Percentiles rank a stretch among this genome's conserved stretches.
These are phyloP conservation scores for Aquanectria penicillioides DNA, from an alignment of 2,329 filamentous ascomycete genomes.

Conservation along the genomic window DNA sequence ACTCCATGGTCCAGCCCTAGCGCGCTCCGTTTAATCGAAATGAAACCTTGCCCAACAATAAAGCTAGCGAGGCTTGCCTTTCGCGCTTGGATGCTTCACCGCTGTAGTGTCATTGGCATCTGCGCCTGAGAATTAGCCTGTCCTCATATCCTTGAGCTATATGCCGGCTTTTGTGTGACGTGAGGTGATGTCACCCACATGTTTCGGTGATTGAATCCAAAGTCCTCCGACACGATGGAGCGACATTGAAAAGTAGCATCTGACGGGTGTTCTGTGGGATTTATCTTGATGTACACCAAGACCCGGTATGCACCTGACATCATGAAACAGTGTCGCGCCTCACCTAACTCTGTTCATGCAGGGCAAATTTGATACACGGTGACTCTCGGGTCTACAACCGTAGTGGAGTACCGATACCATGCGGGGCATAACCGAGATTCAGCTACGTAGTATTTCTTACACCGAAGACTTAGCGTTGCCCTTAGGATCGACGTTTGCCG, in stretches of 20 bases:
- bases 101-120: slow-evolving; percentile 20
- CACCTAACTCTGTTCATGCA: slow-evolving; percentile 2
- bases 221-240: not conserved
- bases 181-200: slow-evolving; percentile 6
- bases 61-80: slow-evolving; percentile 21
- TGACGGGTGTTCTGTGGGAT: too few relatives aligned
- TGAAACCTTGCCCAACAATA: slow-evolving; percentile 22
- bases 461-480: slow-evolving; percentile 30
- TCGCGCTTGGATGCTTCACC: slow-evolving; percentile 30
- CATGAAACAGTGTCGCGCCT: too few relatives aligned
- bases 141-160: not conserved
- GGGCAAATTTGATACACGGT: not conserved
- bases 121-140: not conserved
- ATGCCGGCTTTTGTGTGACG: slow-evolving; percentile 30
- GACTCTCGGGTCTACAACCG: slow-evolving; percentile 13
- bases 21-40: slow-evolving; percentile 24
- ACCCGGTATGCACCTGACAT: too few relatives aligned
- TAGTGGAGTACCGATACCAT: slow-evolving; percentile 14
- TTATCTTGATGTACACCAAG: too few relatives aligned
- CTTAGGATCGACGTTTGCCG: slow-evolving; percentile 42
- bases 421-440: slow-evolving; percentile 20
- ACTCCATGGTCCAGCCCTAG: slow-evolving; percentile 27
- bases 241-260: too few relatives aligned
- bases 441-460: slow-evolving; percentile 18
- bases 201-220: not conserved